These are phyloP conservation scores for Collariella sp. DNA, from an alignment of 495 filamentous ascomycete species.

Conservation along the genomic window DNA sequence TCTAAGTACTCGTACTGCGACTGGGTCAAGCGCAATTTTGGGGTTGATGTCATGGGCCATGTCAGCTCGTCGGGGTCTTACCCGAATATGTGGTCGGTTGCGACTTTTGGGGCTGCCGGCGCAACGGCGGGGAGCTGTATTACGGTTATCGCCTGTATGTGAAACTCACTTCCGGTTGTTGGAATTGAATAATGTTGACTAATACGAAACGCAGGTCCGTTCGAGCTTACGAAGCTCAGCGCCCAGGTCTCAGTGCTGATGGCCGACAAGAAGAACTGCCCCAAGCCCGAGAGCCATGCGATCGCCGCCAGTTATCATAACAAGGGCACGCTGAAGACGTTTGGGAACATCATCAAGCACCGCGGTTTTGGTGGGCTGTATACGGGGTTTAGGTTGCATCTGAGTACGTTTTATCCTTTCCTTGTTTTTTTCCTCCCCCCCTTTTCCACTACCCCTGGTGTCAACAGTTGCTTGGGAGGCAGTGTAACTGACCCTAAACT, in stretches of 20 bases:
- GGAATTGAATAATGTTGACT: no score
- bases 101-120: slow-evolving; percentile 71
- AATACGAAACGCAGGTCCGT: slow-evolving; percentile 82
- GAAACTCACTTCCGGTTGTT: no score
- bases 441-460: neutral
- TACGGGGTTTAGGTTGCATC: slow-evolving; percentile 75
- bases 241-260: slow-evolving; percentile 85
- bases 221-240: slow-evolving; percentile 87
- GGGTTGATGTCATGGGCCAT: slow-evolving; percentile 59
- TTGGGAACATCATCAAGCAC: slow-evolving; percentile 68
- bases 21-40: slow-evolving; percentile 55
- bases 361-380: slow-evolving; percentile 74
- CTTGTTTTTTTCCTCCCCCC: neutral
- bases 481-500: slow-evolving; percentile 3
- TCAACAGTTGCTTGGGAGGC: no score
- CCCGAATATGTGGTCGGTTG: slow-evolving; percentile 58
- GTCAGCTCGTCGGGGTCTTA: slow-evolving; percentile 62
- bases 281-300: slow-evolving; percentile 44
- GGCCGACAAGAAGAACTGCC: slow-evolving; percentile 53
- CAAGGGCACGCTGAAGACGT: slow-evolving; percentile 71
- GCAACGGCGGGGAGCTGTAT: slow-evolving; percentile 71
- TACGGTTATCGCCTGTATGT: slow-evolving; percentile 78
- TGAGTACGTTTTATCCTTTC: slow-evolving; percentile 45
- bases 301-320: slow-evolving; percentile 64
- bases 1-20: slow-evolving; percentile 69